These are phyloP conservation scores for Colletotrichum chrysophilum DNA, from an alignment of 2,329 filamentous ascomycete genomes.

Conservation along the genomic window DNA sequence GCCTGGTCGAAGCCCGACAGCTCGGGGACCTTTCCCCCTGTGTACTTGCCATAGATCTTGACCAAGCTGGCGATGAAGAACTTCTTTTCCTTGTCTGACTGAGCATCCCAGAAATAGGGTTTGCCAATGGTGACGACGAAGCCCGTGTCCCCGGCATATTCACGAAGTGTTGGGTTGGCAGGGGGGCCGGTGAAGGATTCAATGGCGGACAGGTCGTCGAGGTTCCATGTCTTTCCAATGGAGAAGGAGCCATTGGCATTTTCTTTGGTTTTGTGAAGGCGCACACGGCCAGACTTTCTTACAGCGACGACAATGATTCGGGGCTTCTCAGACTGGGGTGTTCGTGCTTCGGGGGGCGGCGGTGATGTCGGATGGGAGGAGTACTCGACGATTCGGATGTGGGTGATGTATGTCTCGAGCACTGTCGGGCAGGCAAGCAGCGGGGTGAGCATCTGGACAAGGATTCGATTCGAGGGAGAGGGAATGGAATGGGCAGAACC, in stretches of 20 bases:
- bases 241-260: constrained; percentile 94
- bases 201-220: constrained; percentile 83
- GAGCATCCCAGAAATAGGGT: constrained; percentile 96
- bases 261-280: constrained; percentile 96
- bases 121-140: constrained; percentile 91
- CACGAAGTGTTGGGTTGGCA: constrained; percentile 63
- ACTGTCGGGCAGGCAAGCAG: constrained; percentile 49
- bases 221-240: constrained; percentile 97
- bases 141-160: constrained; percentile 83
- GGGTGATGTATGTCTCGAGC: constrained; percentile 95
- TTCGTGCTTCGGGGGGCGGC: constrained; percentile 77
- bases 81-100: constrained; percentile 94
- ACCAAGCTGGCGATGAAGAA: constrained; percentile 97
- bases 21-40: constrained; percentile 80
- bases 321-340: constrained; percentile 79
- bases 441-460: not conserved
- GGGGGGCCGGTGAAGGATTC: constrained; percentile 77
- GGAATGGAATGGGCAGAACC: constrained; percentile 39
- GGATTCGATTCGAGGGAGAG: not conserved
- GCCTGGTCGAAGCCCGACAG: constrained; percentile 82
- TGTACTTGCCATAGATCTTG: constrained; percentile 98
- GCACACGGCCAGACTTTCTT: constrained; percentile 87
- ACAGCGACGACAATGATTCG: constrained; percentile 94
- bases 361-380: constrained; percentile 81
- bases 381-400: constrained; percentile 91